Evolutionary conservation across 805 yeast species (phyloP).

Genomic region (Novakomyces olei): DNA sequence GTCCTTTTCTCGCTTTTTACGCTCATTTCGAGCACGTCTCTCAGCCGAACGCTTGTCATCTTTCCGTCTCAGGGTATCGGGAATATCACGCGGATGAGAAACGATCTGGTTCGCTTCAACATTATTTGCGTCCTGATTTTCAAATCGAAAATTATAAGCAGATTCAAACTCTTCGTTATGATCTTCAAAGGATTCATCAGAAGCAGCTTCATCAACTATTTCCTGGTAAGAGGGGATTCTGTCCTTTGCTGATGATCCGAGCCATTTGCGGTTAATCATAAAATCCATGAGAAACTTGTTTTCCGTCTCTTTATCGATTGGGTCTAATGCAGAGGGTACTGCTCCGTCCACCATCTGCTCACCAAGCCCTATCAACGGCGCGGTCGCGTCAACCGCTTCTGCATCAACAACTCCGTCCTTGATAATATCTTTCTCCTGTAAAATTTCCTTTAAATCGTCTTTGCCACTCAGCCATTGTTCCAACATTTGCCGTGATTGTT

Average conservation of each 20-base stretch:
- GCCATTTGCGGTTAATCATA: slow-evolving; percentile 68
- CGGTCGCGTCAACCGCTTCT: no score
- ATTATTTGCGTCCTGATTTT: no score
- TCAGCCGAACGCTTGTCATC: slow-evolving; percentile 56
- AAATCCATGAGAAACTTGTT: slow-evolving; percentile 56
- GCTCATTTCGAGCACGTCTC: slow-evolving; percentile 47
- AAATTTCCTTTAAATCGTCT: no score
- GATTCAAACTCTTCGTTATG: slow-evolving; percentile 80
- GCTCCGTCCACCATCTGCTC: no score
- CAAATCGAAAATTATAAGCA: slow-evolving; percentile 86
- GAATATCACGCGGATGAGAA: slow-evolving; percentile 62
- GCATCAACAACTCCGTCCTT: neutral
- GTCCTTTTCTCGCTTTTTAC: slow-evolving; percentile 27
- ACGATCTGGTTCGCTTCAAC: slow-evolving; percentile 75
- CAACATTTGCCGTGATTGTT: neutral
- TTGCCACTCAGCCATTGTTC: neutral
- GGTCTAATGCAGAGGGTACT: no score
- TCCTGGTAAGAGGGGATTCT: slow-evolving; percentile 7
- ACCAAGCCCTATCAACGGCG: no score
- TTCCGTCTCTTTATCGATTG: slow-evolving; percentile 20
- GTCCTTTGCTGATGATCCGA: slow-evolving; percentile 33
- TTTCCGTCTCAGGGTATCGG: slow-evolving; percentile 54
- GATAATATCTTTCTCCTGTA: neutral
- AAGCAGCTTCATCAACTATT: slow-evolving; percentile 29
- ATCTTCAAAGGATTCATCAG: slow-evolving; percentile 73